Evolutionary conservation across 768 basidiomycete species (phyloP).

Genomic region (Lactarius evosmus): DNA sequence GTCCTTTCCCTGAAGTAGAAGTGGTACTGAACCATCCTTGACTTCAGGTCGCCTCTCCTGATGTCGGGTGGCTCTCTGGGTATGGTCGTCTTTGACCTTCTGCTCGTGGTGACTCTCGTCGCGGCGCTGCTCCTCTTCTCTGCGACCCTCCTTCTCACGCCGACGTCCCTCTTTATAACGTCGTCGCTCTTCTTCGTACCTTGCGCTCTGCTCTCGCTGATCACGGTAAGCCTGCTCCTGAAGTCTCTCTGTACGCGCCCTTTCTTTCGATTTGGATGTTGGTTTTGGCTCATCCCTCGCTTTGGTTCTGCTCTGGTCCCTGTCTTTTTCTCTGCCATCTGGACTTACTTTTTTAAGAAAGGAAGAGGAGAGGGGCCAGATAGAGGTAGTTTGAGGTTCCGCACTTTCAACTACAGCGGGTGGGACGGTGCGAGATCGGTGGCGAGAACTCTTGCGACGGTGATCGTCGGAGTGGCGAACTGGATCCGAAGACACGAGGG

Average conservation of each 20-base stretch:
- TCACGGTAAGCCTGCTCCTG: constrained; percentile 27
- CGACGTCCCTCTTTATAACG: constrained; percentile 28
- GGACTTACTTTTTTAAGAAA: constrained; percentile 31
- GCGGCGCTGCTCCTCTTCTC: constrained; percentile 25
- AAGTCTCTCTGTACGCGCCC: constrained; percentile 26
- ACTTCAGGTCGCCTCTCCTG: constrained; percentile 23
- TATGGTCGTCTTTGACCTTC: constrained; percentile 26
- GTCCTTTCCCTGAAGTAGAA: constrained; percentile 9
- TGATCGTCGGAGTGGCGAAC: constrained; percentile 18
- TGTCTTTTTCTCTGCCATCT: constrained; percentile 19
- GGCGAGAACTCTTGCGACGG: constrained; percentile 22
- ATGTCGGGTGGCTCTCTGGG: constrained; percentile 11
- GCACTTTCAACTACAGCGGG: constrained; percentile 3
- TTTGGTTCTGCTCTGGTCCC: constrained; percentile 11
- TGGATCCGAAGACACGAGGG: constrained; percentile 17
- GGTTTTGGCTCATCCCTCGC: constrained; percentile 14
- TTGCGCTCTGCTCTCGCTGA: constrained; percentile 16
- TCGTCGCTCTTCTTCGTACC: constrained; percentile 23
- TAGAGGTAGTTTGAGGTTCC: constrained; percentile 17
- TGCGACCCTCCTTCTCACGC: constrained; percentile 27
- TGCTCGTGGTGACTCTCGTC: constrained; percentile 28
- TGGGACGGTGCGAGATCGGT: constrained; percentile 14
- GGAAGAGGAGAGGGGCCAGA: constrained; percentile 23
- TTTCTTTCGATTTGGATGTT: constrained; percentile 24
- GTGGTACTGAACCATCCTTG: constrained; percentile 29